Conservation (phyloP, 140 eudicot genomes). For the Bidens hawaiensis region DNA sequence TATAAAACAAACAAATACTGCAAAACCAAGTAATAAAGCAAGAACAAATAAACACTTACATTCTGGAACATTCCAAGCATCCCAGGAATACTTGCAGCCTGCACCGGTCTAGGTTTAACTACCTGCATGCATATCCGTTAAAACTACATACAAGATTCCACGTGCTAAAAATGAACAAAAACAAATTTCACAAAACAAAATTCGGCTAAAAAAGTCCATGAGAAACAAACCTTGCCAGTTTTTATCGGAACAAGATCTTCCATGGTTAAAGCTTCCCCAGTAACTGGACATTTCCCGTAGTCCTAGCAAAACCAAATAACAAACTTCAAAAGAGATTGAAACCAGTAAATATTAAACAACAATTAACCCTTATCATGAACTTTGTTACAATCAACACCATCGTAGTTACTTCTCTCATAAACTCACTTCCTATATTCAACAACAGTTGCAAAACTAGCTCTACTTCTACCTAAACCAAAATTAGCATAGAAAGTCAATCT, state of each 20-base stretch:
- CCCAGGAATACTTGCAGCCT: slow-evolving; percentile 99
- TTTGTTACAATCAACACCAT: not conserved
- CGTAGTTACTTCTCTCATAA: not conserved
- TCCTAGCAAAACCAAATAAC: slow-evolving; percentile 47
- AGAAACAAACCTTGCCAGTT: slow-evolving; percentile 73
- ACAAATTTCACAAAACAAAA: not conserved
- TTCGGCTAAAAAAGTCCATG: not conserved
- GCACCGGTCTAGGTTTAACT: slow-evolving; percentile 94
- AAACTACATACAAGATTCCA: slow-evolving; percentile 12
- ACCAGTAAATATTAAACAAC: not conserved
- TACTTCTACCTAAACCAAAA: no score
- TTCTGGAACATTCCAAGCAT: slow-evolving; percentile 99
- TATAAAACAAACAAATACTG: not conserved
- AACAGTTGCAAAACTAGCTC: no score
- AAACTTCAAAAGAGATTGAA: not conserved
- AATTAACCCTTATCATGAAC: not conserved
- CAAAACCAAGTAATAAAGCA: not conserved
- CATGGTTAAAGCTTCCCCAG: slow-evolving; percentile 67
- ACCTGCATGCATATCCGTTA: slow-evolving; percentile 47
- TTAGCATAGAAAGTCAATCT: no score
- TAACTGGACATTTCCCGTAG: slow-evolving; percentile 86
- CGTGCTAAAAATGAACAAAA: not conserved
- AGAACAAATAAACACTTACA: slow-evolving; percentile 27
- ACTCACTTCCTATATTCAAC: no score
- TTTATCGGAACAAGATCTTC: slow-evolving; percentile 77